Base-by-base conservation (phyloP, 345 rosid genomes). In the Populus ilicifolia region DNA sequence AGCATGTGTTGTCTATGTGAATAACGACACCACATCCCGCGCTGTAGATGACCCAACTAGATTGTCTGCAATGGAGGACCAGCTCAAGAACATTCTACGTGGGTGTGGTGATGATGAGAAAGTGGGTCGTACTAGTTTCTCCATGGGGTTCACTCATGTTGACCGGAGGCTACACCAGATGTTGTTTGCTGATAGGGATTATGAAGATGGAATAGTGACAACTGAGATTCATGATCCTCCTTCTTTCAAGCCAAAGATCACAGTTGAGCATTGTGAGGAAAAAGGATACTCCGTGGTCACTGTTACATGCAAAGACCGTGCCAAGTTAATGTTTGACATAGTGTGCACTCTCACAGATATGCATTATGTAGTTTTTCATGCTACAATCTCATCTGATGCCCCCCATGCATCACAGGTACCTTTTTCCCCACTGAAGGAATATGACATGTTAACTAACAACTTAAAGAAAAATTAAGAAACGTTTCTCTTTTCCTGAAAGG, bases 321-420 rank as follows among this genome's bases (percentile, higher is more conserved):
- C 98, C 0, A 93, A 93, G 88, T 91, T 95, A 48, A 80, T 93
- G 84, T 95, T 93, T 50, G 99, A 95, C 83, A 89, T 93, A 82
- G 98, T 95, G 20, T 95, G 97, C 89, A 95, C 99, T 33, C 90
- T 95, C 48, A 95, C 99, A 13, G 99, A 95, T 69, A 92, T 93
- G 99, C 97, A 95, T 38, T 95, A 95, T 80, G 96, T 92, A 75
- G 98, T 95, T 79, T 95, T 92, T 69, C 99, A 93, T 77, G 99
- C 99, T 62, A 84, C 83, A 62, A 90, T 93, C 67, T 85, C 90
- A 8, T 92, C 98, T 0, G 85, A 83, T 41, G 97, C 91, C n/a
- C 92, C 97, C 68, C 82, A 82, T 82, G 98, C 98, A 14, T 82
- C 85, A 54, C 97, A 92, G 92, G 96, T 87, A 69, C 18, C 21